Conservation (phyloP, 768 basidiomycete species). For the Hericium rajendrae region DNA sequence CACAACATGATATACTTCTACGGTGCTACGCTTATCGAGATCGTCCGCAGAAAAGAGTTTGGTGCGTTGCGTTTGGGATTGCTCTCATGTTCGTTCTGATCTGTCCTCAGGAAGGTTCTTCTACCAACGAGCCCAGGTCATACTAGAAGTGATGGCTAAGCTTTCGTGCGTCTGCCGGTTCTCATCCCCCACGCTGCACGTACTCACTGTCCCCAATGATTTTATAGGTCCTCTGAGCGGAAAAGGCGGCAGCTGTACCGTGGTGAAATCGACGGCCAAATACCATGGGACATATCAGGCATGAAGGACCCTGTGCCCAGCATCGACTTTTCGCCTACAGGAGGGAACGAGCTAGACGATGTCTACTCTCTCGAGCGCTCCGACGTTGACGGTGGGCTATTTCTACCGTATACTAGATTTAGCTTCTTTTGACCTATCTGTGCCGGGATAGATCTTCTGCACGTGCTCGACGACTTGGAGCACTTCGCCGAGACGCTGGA, state of each 20-base stretch:
- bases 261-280: constrained; percentile 71
- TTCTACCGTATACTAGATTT: neutral
- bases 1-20: constrained; percentile 91
- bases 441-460: constrained; percentile 42
- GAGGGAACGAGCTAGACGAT: constrained; percentile 39
- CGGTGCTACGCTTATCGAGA: constrained; percentile 82
- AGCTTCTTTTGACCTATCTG: neutral
- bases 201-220: constrained; percentile 1
- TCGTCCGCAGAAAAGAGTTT: constrained; percentile 87
- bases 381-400: constrained; percentile 62
- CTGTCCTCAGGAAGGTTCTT: constrained; percentile 60
- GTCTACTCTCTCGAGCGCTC: constrained; percentile 54
- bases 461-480: constrained; percentile 57
- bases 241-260: constrained; percentile 82
- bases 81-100: neutral
- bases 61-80: constrained; percentile 32
- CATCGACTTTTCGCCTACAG: constrained; percentile 71
- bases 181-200: neutral
- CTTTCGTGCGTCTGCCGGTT: constrained; percentile 52
- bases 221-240: constrained; percentile 56
- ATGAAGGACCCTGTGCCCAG: constrained; percentile 75
- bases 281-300: constrained; percentile 78
- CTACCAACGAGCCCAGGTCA: constrained; percentile 66
- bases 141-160: constrained; percentile 82
- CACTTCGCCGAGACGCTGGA: constrained; percentile 37